Base-by-base conservation (phyloP, 2,329 filamentous ascomycete species). In the Myriangium duriaei region DNA sequence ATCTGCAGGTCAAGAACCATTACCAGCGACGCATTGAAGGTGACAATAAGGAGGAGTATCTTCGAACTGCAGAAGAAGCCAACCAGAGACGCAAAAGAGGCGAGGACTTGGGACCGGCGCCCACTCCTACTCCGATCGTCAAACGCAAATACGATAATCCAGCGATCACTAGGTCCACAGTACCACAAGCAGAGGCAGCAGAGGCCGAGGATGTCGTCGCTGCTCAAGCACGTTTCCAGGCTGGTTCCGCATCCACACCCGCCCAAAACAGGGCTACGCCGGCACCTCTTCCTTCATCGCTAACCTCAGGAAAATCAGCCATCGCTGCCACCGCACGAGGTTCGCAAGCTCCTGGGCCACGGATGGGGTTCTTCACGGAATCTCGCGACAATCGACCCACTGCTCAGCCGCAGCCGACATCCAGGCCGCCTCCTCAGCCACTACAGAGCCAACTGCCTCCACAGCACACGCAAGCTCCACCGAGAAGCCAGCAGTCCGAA, bases 131-230 rank as follows among this genome's bases (percentile, higher is more conserved):
- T 18, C 63, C 63, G 10, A 61, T 64, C 34, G 47, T 51, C 30
- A 68, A 67, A 49, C 56, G 64, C 45, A 62, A 64, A 33, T 67
- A 67, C 41, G 65, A 69, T 39, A 54, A 56, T 29, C 58, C 58
- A 37, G 56, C 48, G 11, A 38, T 38, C 4, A 49, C 53, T 38
- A 49, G 55, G 12, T 60, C 59, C 11, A 52, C 67, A 40, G 64
- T 63, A 19, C 63, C 63, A 9, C 65, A 58, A 30, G 49, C 56
- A 4, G 62, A 64, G 26, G 49, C 51, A 5, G 52, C 56, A 42
- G 60, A 67, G 28, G 42, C 59, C 14, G 56, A 62, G 15, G 61
- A 62, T 29, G 53, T 58, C 16, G 49, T 54, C 4, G 46, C 51
- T 26, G 41, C 40, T 11, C 16, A 37, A 28, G 38, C 34, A 11